These are phyloP conservation scores for Ogataea polymorpha DNA, from an alignment of 805 yeast genomes.

Conservation along the genomic window DNA sequence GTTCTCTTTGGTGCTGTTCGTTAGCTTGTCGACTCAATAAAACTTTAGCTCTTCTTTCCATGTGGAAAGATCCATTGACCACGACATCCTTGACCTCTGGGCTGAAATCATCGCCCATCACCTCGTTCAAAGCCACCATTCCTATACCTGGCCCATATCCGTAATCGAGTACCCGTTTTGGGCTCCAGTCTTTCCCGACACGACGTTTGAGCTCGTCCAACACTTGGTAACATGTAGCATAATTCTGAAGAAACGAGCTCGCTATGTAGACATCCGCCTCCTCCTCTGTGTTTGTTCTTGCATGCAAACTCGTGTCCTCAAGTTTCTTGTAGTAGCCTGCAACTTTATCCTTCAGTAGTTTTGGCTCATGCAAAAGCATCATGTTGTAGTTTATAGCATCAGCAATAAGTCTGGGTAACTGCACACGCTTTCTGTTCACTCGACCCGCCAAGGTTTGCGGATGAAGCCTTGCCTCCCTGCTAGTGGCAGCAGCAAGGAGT, in stretches of 20 bases:
- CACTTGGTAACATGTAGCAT: slow-evolving; percentile 64
- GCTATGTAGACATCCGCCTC: slow-evolving; percentile 82
- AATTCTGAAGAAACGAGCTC: slow-evolving; percentile 76
- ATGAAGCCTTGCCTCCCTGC: slow-evolving; percentile 55
- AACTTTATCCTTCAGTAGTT: slow-evolving; percentile 57
- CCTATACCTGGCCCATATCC: slow-evolving; percentile 95
- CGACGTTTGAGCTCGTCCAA: slow-evolving; percentile 63
- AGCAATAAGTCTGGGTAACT: slow-evolving; percentile 55
- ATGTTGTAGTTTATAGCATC: slow-evolving; percentile 63
- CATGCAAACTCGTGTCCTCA: slow-evolving; percentile 53
- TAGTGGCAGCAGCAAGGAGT: slow-evolving; percentile 36
- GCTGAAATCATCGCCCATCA: slow-evolving; percentile 62
- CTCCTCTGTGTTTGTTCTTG: slow-evolving; percentile 30
- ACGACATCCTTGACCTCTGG: slow-evolving; percentile 70
- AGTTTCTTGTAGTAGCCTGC: slow-evolving; percentile 37
- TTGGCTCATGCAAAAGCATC: slow-evolving; percentile 58
- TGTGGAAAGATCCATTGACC: slow-evolving; percentile 62
- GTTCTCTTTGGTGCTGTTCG: slow-evolving; percentile 37
- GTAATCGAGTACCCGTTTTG: slow-evolving; percentile 67
- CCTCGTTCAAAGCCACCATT: slow-evolving; percentile 79
- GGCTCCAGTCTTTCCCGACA: slow-evolving; percentile 54
- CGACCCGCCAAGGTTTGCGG: slow-evolving; percentile 57
- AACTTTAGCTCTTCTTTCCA: slow-evolving; percentile 79
- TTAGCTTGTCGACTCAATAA: slow-evolving; percentile 65
- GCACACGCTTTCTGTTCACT: slow-evolving; percentile 47